phyloP scores from a whole-genome alignment of 2,329 filamentous ascomycete species.

The Xylariaceae sp. region DNA sequence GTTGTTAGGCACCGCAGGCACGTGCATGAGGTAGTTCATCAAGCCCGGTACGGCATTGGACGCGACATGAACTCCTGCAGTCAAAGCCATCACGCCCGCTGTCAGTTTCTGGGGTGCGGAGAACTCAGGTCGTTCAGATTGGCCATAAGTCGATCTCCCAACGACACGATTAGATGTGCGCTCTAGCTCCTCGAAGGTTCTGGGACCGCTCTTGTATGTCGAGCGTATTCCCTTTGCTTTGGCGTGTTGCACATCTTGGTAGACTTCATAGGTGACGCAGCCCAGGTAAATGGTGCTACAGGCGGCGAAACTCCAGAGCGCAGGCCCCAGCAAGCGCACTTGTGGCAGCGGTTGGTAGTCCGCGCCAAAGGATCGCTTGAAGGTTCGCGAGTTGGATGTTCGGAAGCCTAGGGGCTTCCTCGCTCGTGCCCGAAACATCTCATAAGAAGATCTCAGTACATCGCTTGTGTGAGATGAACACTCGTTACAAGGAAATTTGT shows the following conservation, averaged over 20 bases:
- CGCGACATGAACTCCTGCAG: slow-evolving; percentile 18
- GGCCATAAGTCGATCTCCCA: background rate
- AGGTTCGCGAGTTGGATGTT: background rate
- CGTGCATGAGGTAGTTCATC: slow-evolving; percentile 23
- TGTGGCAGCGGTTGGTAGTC: background rate
- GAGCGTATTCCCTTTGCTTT: slow-evolving; percentile 2
- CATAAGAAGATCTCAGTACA: too few relatives aligned
- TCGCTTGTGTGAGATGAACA: too few relatives aligned
- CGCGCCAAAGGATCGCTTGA: background rate
- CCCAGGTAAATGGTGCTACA: slow-evolving; percentile 34
- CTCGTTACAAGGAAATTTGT: too few relatives aligned
- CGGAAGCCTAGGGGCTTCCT: background rate
- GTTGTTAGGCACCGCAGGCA: slow-evolving; percentile 25
- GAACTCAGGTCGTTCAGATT: slow-evolving; percentile 12
- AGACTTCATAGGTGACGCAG: slow-evolving; percentile 37
- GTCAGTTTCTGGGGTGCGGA: slow-evolving; percentile 21
- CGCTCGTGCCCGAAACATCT: slow-evolving; percentile 12
- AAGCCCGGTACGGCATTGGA: slow-evolving; percentile 8
- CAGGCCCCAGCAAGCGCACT: slow-evolving; percentile 33
- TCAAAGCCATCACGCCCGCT: slow-evolving; percentile 24
- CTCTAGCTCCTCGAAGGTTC: slow-evolving; percentile 31
- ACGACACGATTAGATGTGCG: background rate
- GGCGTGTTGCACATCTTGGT: slow-evolving; percentile 26
- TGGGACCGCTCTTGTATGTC: background rate
- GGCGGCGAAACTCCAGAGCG: slow-evolving; percentile 33